A percentile compares a stretch with the other conserved stretches of the same genome.
Conservation (phyloP, 495 filamentous ascomycete genomes). For the Hypoxylon perforatum region DNA sequence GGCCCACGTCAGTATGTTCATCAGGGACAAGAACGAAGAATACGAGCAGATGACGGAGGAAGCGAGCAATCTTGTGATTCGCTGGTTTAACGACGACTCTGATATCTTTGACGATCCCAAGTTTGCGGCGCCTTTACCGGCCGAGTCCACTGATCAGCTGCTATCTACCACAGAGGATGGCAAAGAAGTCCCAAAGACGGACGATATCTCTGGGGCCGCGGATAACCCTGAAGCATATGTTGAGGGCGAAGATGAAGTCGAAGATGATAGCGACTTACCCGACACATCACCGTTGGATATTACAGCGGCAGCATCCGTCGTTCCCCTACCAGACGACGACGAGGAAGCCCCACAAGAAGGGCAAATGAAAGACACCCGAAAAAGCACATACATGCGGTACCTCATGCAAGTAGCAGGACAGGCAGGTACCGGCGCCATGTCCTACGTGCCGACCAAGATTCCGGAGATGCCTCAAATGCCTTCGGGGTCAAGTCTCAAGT, state of each 20-base stretch:
- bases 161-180: slow-evolving; percentile 50
- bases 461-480: slow-evolving; percentile 54
- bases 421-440: slow-evolving; percentile 51
- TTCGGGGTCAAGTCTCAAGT: slow-evolving; percentile 44
- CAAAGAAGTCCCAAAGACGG: slow-evolving; percentile 44
- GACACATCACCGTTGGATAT: slow-evolving; percentile 61
- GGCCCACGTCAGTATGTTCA: slow-evolving; percentile 89
- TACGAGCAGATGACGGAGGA: slow-evolving; percentile 76
- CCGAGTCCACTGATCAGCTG: slow-evolving; percentile 44
- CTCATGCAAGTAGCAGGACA: slow-evolving; percentile 59
- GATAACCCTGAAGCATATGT: slow-evolving; percentile 18
- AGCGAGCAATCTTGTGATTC: slow-evolving; percentile 67
- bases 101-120: slow-evolving; percentile 55
- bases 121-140: slow-evolving; percentile 42
- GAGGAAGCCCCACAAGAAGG: slow-evolving; percentile 29
- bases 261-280: slow-evolving; percentile 43
- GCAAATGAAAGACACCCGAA: slow-evolving; percentile 37
- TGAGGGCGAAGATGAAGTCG: slow-evolving; percentile 1
- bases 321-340: slow-evolving; percentile 55
- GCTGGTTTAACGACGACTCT: slow-evolving; percentile 63
- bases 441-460: slow-evolving; percentile 56
- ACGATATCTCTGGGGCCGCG: slow-evolving; percentile 16
- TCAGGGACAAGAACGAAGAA: slow-evolving; percentile 76
- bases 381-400: slow-evolving; percentile 56
- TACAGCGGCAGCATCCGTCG: slow-evolving; percentile 55